Conservation (phyloP, 2,329 filamentous ascomycete species). For the Trichoderma breve region DNA sequence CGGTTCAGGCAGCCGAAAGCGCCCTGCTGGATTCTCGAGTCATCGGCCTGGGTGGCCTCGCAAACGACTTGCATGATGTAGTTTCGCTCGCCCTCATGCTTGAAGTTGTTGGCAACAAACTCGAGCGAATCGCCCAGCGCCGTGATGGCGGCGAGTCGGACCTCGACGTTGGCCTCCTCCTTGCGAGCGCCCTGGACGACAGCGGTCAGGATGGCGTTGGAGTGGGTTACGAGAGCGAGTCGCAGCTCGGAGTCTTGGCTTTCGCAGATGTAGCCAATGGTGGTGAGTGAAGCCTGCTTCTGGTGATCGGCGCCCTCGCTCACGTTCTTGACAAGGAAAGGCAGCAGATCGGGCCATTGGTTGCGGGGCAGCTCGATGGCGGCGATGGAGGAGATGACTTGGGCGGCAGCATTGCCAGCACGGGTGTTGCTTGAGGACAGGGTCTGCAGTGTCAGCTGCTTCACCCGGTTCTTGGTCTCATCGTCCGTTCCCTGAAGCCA, state of each 20-base stretch:
- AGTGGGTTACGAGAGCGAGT: constrained; percentile 77
- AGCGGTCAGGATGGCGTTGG: constrained; percentile 95
- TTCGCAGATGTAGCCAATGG: constrained; percentile 99
- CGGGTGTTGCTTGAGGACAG: constrained; percentile 75
- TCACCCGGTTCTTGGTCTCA: constrained; percentile 82
- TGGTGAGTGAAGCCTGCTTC: constrained; percentile 90
- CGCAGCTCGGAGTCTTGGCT: constrained; percentile 86
- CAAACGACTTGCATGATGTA: constrained; percentile 99
- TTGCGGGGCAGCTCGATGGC: constrained; percentile 89
- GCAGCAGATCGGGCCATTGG: constrained; percentile 93
- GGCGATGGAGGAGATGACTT: constrained; percentile 93
- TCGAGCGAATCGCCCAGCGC: constrained; percentile 95
- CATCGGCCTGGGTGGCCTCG: constrained; percentile 92
- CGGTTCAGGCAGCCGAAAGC: constrained; percentile 97
- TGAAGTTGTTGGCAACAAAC: constrained; percentile 97
- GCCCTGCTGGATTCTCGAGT: constrained; percentile 88
- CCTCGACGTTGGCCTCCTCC: constrained; percentile 88
- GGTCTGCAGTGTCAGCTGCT: constrained; percentile 85
- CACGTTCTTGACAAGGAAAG: constrained; percentile 85
- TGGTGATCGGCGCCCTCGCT: constrained; percentile 81
- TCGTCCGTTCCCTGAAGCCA: constrained; percentile 83
- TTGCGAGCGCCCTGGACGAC: constrained; percentile 97
- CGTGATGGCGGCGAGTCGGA: constrained; percentile 87
- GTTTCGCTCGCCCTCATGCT: constrained; percentile 97
- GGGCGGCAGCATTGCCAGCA: constrained; percentile 84